phyloP scores from a whole-genome alignment of 2,329 filamentous ascomycete genomes.

The Phialophora verrucosa region DNA sequence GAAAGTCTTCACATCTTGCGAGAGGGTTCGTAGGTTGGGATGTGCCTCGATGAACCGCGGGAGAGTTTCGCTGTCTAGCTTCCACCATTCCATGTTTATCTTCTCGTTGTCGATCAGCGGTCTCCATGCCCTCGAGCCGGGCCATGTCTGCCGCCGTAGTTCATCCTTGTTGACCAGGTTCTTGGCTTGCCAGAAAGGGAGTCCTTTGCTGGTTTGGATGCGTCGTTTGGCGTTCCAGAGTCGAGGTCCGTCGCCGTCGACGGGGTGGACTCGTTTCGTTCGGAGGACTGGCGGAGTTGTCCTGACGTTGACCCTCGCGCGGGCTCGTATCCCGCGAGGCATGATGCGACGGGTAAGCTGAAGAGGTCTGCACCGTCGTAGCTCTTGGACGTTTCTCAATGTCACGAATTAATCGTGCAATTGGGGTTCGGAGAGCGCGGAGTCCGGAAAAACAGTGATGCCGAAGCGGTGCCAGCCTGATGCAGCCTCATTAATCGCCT shows the following conservation, averaged over 20 bases:
- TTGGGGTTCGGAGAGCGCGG: constrained; percentile 1
- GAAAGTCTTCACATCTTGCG: constrained; percentile 31
- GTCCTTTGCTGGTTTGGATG: constrained; percentile 31
- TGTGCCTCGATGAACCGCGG: constrained; percentile 36
- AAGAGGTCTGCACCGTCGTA: not conserved
- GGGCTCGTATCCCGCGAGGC: constrained; percentile 12
- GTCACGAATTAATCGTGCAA: not conserved
- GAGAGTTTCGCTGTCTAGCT: constrained; percentile 34
- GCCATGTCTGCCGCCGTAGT: constrained; percentile 4
- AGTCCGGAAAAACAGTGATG: constrained; percentile 1
- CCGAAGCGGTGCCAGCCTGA: constrained; percentile 5
- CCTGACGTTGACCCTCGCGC: constrained; percentile 24
- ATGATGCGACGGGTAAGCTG: not conserved
- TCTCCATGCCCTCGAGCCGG: constrained; percentile 3
- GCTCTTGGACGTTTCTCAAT: not conserved
- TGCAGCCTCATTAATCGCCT: constrained; percentile 17
- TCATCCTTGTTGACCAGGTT: constrained; percentile 14
- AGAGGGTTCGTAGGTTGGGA: constrained; percentile 22
- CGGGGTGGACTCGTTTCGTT: constrained; percentile 15
- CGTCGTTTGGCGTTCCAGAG: constrained; percentile 39
- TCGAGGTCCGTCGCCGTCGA: constrained; percentile 26
- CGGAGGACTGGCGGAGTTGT: constrained; percentile 7
- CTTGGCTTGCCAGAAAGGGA: constrained; percentile 8
- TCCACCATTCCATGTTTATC: constrained; percentile 34
- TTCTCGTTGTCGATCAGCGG: constrained; percentile 4